Base-by-base conservation (phyloP, 768 basidiomycete species). In the Xerocomus spinulosus region DNA sequence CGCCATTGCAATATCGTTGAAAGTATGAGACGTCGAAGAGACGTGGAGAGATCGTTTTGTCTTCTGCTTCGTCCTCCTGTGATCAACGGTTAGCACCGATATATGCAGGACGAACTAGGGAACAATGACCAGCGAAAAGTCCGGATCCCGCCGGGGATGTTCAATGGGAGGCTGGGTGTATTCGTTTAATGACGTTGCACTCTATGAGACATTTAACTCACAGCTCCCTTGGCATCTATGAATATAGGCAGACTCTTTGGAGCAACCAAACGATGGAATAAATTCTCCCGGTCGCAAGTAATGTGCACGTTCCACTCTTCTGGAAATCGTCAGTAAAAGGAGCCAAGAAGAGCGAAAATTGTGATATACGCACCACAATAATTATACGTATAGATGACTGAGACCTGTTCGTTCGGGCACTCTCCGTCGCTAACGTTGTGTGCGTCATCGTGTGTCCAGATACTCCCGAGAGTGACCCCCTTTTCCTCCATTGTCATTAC, bases 241-340 rank as follows among this genome's bases (percentile, higher is more conserved):
- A 66, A 21, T 15, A 58, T 34, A 14, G 64, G 64, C 21, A 53
- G 25, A 41, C 56, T 52, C 20, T 28, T 51, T 14, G 56, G 58
- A n/a, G 42, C 7, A 10, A 51, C 47, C 24, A 38, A 26, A 21
- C 29, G 30, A 21, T 52, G 48, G 29, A 61, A 50, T 25, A 53
- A 37, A 10, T 51, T 36, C 2, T 37, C 53, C 18, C 35, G 21
- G 4, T 62, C 50, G 13, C 55, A 58, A 14, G 61, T 63, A 38
- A 67, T 55, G 34, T 67, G 57, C 1, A 67, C 59, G 1, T 48
- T 55, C 65, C 61, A 67, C 26, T 56, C 52, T 23, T 60, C 65
- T 57, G 42, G 20, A 17, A 23, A 33, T 17, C 10, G 9, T 37
- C 18, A n/a, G 5, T 10, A 14, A 38, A 37, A 49, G 44, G 39